These are phyloP conservation scores for Yamadazyma triangularis DNA, from an alignment of 1,139 yeast species.

Conservation along the genomic window DNA sequence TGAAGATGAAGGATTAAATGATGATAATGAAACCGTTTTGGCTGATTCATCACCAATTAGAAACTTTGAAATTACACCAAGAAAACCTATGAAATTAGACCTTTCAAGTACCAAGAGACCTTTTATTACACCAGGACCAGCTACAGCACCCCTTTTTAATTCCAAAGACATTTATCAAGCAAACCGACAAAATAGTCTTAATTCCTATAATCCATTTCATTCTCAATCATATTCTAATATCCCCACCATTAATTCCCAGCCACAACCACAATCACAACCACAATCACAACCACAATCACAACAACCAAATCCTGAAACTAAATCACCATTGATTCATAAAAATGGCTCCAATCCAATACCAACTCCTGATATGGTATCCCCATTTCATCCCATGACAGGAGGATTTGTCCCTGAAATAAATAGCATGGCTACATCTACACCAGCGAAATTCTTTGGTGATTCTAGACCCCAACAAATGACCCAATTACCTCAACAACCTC, in stretches of 20 bases:
- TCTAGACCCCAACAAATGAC: too few relatives aligned
- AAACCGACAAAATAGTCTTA: too few relatives aligned
- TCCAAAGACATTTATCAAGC: slow-evolving; percentile 13
- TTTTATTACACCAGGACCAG: slow-evolving; percentile 21
- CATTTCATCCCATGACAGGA: slow-evolving; percentile 8
- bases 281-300: too few relatives aligned
- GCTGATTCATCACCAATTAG: slow-evolving; percentile 38
- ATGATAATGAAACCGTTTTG: slow-evolving; percentile 39
- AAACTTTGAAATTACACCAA: slow-evolving; percentile 12
- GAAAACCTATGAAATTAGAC: slow-evolving; percentile 17
- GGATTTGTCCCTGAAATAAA: too few relatives aligned
- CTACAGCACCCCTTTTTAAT: slow-evolving; percentile 34
- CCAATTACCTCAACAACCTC: too few relatives aligned
- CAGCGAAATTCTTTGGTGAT: slow-evolving; percentile 14
- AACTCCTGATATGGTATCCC: slow-evolving; percentile 12
- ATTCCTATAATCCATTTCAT: slow-evolving; percentile 2
- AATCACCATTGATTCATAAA: not conserved
- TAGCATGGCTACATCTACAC: slow-evolving; percentile 16
- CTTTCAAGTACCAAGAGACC: slow-evolving; percentile 7
- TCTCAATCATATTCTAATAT: slow-evolving; percentile 11
- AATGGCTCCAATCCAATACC: slow-evolving; percentile 1
- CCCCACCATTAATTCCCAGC: slow-evolving; percentile 4
- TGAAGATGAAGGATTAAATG: too few relatives aligned
- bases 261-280: too few relatives aligned
- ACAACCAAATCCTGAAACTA: not conserved